These are phyloP conservation scores for Bassia scoparia DNA, from an alignment of 148 eudicot genomes.

Conservation along the genomic window DNA sequence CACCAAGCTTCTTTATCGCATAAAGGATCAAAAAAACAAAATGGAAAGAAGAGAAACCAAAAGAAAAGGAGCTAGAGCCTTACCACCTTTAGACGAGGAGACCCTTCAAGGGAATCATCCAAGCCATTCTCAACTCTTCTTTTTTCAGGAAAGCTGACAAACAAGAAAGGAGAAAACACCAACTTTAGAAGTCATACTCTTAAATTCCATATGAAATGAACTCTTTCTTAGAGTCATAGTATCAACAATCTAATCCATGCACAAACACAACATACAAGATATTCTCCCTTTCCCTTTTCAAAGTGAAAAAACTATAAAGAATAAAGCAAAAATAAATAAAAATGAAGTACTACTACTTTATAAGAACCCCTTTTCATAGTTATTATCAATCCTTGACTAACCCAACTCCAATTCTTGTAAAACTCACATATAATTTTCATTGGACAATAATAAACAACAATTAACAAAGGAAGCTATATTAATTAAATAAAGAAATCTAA, in stretches of 20 bases:
- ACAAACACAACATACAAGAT: constrained; percentile 32
- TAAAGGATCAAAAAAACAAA: constrained; percentile 23
- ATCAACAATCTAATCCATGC: constrained; percentile 19
- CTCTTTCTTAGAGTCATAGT: neutral
- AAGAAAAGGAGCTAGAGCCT: constrained; percentile 23
- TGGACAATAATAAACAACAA: too few species aligned
- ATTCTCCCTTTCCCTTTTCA: constrained; percentile 20
- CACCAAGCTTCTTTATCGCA: constrained; percentile 19
- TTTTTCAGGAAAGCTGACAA: constrained; percentile 59
- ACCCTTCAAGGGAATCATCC: constrained; percentile 41
- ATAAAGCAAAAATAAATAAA: constrained; percentile 19
- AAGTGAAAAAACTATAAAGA: constrained; percentile 17
- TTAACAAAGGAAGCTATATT: neutral
- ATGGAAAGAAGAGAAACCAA: constrained; percentile 23
- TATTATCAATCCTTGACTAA: constrained; percentile 15
- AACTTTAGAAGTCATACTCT: neutral
- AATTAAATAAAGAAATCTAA: neutral
- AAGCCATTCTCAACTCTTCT: constrained; percentile 36
- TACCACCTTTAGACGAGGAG: constrained; percentile 53
- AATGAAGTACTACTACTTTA: constrained; percentile 14
- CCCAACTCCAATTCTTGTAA: neutral
- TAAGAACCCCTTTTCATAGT: constrained; percentile 3
- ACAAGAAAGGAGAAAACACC: constrained; percentile 8
- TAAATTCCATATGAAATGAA: neutral
- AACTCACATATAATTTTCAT: neutral